phyloP scores from a whole-genome alignment of 768 basidiomycete species.

The Naganishia kalamii region DNA sequence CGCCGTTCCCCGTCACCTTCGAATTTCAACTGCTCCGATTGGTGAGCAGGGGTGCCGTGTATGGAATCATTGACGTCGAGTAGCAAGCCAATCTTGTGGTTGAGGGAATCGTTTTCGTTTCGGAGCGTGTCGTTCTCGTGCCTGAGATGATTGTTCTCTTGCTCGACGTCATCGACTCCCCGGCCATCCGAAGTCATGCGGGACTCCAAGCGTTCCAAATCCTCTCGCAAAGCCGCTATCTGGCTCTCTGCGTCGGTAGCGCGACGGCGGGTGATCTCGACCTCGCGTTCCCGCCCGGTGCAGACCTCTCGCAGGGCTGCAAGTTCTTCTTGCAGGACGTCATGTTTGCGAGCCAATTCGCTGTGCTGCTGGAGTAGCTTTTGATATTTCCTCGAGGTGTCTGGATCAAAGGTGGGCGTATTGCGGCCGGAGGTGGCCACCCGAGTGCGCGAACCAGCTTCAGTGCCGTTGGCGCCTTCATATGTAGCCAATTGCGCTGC shows the following conservation, averaged over 20 bases:
- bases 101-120: conserved; percentile 24
- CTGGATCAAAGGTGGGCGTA: conserved; percentile 34
- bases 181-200: conserved; percentile 28
- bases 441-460: conserved; percentile 51
- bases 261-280: conserved; percentile 39
- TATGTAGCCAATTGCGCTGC: conserved; percentile 74
- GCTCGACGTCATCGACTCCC: conserved; percentile 18
- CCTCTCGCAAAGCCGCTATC: conserved; percentile 36
- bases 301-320: conserved; percentile 40
- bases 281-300: conserved; percentile 40
- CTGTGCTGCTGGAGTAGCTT: conserved; percentile 34
- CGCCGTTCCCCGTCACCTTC: neutral
- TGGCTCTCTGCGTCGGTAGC: conserved; percentile 38
- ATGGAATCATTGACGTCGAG: conserved; percentile 20
- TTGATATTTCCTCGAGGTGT: conserved; percentile 32
- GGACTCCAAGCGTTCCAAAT: conserved; percentile 36
- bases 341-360: conserved; percentile 22
- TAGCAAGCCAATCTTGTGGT: conserved; percentile 23
- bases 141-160: conserved; percentile 20
- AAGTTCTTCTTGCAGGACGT: conserved; percentile 40
- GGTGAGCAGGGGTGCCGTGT: neutral
- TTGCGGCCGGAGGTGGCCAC: conserved; percentile 36
- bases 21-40: neutral
- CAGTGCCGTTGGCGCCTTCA: conserved; percentile 58
- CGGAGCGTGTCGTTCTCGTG: conserved; percentile 19